Conservation (phyloP, 306 rosid species). For the Oxytropis ochrocephala region DNA sequence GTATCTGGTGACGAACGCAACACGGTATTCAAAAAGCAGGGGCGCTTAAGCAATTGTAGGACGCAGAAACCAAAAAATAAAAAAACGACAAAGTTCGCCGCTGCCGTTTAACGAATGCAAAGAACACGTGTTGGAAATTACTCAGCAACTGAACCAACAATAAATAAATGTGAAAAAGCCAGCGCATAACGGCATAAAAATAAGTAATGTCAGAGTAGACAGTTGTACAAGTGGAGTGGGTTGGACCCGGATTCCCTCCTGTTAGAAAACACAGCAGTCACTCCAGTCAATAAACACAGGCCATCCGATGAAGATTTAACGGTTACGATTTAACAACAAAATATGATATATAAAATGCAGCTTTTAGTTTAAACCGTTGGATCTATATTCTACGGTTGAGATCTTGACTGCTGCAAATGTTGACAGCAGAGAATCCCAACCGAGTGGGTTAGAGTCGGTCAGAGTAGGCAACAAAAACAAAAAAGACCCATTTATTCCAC, state of each 20-base stretch:
- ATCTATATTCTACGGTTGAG: no score
- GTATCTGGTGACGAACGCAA: not conserved
- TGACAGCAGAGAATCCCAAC: no score
- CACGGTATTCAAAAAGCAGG: not conserved
- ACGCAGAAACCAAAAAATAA: not conserved
- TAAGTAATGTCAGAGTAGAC: not conserved
- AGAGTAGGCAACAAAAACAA: slow-evolving; percentile 3
- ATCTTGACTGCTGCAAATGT: no score
- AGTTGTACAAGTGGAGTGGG: not conserved
- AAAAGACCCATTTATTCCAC: slow-evolving; percentile 54
- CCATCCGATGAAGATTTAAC: no score
- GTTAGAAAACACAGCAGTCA: no score
- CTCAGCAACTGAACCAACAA: not conserved
- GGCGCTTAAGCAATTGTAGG: not conserved
- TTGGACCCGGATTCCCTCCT: no score
- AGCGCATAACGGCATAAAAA: not conserved
- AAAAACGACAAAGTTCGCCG: slow-evolving; percentile 21
- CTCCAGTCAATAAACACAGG: no score
- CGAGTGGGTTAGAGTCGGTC: no score
- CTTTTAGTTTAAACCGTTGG: no score
- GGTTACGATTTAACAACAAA: no score
- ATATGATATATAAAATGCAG: no score
- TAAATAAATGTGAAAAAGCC: not conserved
- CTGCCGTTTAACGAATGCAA: slow-evolving; percentile 33
- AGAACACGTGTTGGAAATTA: slow-evolving; percentile 55